Conservation (phyloP, 2,329 filamentous ascomycete species). For the Amauroascus niger region DNA sequence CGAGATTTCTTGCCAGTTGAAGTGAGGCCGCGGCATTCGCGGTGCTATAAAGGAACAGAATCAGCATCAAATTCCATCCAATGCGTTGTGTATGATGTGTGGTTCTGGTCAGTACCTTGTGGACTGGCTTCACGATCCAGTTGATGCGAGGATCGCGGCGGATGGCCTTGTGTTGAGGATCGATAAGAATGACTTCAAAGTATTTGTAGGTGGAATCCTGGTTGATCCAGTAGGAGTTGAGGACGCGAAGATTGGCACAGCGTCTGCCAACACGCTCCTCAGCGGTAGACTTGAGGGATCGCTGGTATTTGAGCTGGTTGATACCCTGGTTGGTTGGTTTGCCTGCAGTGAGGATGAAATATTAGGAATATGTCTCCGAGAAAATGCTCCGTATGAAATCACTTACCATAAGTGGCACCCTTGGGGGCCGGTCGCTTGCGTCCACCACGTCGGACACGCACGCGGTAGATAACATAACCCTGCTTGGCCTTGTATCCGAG, state of each 20-base stretch:
- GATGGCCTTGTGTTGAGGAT: constrained; percentile 99
- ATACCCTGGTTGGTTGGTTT: constrained; percentile 99
- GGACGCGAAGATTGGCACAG: constrained; percentile 96
- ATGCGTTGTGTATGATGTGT: not conserved
- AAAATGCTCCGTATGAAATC: not conserved
- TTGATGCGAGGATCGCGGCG: constrained; percentile 98
- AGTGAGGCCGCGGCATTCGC: constrained; percentile 93
- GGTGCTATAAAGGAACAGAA: constrained; percentile 53
- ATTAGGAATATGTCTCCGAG: not conserved
- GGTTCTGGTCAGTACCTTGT: constrained; percentile 54
- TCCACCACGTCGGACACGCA: constrained; percentile 95
- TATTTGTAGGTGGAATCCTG: constrained; percentile 99
- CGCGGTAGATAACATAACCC: constrained; percentile 99
- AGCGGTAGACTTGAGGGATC: constrained; percentile 91
- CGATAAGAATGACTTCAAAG: constrained; percentile 99
- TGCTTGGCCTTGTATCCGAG: constrained; percentile 99
- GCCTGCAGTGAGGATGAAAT: constrained; percentile 52
- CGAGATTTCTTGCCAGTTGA: constrained; percentile 99
- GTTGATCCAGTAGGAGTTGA: constrained; percentile 99
- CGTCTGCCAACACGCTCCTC: constrained; percentile 99
- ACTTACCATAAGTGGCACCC: constrained; percentile 96
- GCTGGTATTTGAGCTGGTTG: constrained; percentile 99
- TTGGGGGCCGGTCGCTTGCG: constrained; percentile 93
- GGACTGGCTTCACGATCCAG: constrained; percentile 99
- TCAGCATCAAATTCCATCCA: constrained; percentile 1